phyloP scores from a whole-genome alignment of 177 flowering plant species.

The Vitis hybrid region DNA sequence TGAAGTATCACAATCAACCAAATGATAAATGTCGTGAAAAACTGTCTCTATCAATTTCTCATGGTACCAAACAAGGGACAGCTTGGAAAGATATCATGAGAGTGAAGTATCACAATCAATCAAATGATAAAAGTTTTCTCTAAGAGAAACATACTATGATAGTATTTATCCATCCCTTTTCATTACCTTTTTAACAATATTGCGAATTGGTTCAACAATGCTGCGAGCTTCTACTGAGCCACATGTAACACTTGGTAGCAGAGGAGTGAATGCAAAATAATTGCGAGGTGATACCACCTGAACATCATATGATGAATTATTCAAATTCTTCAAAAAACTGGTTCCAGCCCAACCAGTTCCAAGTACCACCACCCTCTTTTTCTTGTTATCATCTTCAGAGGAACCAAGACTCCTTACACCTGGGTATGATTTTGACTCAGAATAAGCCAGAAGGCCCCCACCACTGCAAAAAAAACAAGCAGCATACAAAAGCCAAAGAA shows the following conservation, averaged over 20 bases:
- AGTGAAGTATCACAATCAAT: not conserved
- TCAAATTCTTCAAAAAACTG: slow-evolving; percentile 68
- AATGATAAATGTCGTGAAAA: not conserved
- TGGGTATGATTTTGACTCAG: slow-evolving; percentile 41
- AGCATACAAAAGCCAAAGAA: not conserved
- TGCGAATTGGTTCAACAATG: slow-evolving; percentile 85
- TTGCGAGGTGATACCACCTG: slow-evolving; percentile 84
- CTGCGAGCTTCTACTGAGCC: slow-evolving; percentile 92
- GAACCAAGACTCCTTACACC: slow-evolving; percentile 16
- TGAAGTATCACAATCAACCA: not conserved
- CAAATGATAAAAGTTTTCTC: not conserved
- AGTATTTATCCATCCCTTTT: not conserved
- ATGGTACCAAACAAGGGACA: too few species aligned
- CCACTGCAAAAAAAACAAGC: slow-evolving; percentile 34
- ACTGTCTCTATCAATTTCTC: too few species aligned
- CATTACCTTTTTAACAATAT: slow-evolving; percentile 66
- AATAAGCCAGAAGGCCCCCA: slow-evolving; percentile 55
- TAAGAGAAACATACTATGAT: not conserved
- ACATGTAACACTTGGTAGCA: slow-evolving; percentile 85
- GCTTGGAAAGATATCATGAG: too few species aligned
- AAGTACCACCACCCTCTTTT: slow-evolving; percentile 80
- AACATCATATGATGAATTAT: slow-evolving; percentile 63
- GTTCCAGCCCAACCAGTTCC: slow-evolving; percentile 96
- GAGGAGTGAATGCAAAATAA: slow-evolving; percentile 85
- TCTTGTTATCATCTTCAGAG: slow-evolving; percentile 38